Base-by-base conservation (phyloP, 2,329 filamentous ascomycete genomes). In the Fusarium metavorans region DNA sequence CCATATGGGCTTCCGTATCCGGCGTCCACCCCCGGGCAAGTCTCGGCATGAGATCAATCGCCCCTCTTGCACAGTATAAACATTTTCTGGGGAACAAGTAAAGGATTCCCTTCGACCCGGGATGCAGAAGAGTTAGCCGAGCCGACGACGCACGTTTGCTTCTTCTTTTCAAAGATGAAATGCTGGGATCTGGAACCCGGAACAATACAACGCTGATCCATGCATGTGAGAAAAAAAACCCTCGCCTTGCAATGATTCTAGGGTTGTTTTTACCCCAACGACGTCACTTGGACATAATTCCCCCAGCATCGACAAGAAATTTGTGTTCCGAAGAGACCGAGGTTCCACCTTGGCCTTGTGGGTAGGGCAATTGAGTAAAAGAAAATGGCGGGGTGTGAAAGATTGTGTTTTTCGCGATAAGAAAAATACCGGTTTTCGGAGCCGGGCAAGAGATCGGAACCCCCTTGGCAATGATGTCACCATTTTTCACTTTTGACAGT, bases 381-480 rank as follows among this genome's bases (percentile, higher is more conserved):
- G 43, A 58, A 30, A 50, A 27, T 25, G 54, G 23, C 35, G 20
- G 20, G 54, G 34, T 27, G 30, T 52, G 23, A 25, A 37, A 18
- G 30, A 32, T 32, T 32, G n/a, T 39, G 30, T 34, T 25, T 30
- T 63, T 60, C n/a, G 23, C 48, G 54, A 58, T 34, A 69, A 67
- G n/a, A 67, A 39, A n/a, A 35, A 10, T 75, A 75, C 72, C 69
- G 66, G 32, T 68, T 74, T 75, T 75, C 52, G 23, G 52, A 30
- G 39, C 14, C n/a, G 41, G 50, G 43, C 18, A 27, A 16, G n/a
- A 37, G 60, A 37, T 18, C 60, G 14, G 45, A 58, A 61, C 62
- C 66, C 66, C 67, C 41, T 50, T 68, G 61, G 35, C 71, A 30
- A 74, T 74, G 72, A 74, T 75, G 69, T 74, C 72, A 74, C 43